phyloP scores from a whole-genome alignment of 1,139 yeast species.

The Hansenula sp. region DNA sequence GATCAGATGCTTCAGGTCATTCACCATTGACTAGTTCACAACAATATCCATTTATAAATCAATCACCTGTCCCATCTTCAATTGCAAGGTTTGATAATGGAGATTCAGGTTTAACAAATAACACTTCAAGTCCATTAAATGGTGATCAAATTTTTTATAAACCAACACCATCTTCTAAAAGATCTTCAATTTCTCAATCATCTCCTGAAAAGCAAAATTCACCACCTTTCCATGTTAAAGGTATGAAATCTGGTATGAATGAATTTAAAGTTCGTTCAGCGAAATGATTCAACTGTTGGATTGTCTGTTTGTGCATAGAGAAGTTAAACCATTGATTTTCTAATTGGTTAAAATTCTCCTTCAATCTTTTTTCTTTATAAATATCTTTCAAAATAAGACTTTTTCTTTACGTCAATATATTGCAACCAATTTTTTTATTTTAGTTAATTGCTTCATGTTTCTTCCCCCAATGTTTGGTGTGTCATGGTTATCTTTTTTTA shows the following conservation, averaged over 20 bases:
- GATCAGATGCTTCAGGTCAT: constrained; percentile 18
- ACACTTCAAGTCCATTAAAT: constrained; percentile 6
- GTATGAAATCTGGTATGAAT: constrained; percentile 13
- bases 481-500: neutral
- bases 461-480: neutral
- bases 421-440: too few species aligned
- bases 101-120: constrained; percentile 5
- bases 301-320: too few species aligned
- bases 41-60: constrained; percentile 4
- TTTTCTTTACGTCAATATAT: too few species aligned
- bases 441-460: too few species aligned
- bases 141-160: constrained; percentile 1
- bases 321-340: too few species aligned
- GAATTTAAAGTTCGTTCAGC: constrained; percentile 9
- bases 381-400: too few species aligned
- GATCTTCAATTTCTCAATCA: neutral
- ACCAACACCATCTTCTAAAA: neutral
- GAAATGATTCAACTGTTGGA: neutral
- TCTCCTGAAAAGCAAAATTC: constrained; percentile 3
- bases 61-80: constrained; percentile 11
- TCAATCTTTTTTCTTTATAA: too few species aligned
- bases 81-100: constrained; percentile 7
- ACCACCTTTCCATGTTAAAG: constrained; percentile 3
- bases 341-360: too few species aligned
- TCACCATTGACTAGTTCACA: constrained; percentile 11